Conservation (phyloP, 2,329 filamentous ascomycete genomes). For the Pseudogymnoascus sp. region DNA sequence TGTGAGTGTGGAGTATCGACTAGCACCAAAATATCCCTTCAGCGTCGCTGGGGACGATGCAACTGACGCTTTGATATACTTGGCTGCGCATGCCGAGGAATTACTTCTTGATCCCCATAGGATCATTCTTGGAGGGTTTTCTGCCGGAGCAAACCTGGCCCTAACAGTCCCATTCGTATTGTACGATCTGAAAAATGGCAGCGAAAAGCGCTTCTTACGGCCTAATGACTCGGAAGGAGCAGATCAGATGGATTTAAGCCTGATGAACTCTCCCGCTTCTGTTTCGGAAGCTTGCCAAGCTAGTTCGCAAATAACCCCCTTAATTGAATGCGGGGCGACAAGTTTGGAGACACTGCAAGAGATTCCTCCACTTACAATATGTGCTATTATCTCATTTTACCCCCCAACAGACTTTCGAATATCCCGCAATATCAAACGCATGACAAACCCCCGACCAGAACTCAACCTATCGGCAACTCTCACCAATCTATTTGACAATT, state of each 20-base stretch:
- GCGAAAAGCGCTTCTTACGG: constrained; percentile 31
- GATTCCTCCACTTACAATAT: constrained; percentile 38
- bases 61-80: constrained; percentile 53
- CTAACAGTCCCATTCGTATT: constrained; percentile 41
- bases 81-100: constrained; percentile 46
- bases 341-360: constrained; percentile 25
- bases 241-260: neutral
- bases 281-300: neutral
- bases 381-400: constrained; percentile 51
- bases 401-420: constrained; percentile 54
- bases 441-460: constrained; percentile 45
- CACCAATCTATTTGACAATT: constrained; percentile 54
- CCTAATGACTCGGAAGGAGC: constrained; percentile 1
- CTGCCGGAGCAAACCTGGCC: constrained; percentile 38
- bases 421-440: constrained; percentile 45
- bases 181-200: constrained; percentile 33
- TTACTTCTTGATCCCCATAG: constrained; percentile 47
- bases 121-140: constrained; percentile 55
- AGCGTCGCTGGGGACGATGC: constrained; percentile 58
- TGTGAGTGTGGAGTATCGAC: constrained; percentile 58
- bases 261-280: neutral
- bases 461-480: constrained; percentile 48
- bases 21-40: constrained; percentile 56
- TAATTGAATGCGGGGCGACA: constrained; percentile 25
- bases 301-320: constrained; percentile 13